Evolutionary conservation across 2,329 filamentous ascomycete genomes (phyloP).

Genomic region (Colletotrichum horii): DNA sequence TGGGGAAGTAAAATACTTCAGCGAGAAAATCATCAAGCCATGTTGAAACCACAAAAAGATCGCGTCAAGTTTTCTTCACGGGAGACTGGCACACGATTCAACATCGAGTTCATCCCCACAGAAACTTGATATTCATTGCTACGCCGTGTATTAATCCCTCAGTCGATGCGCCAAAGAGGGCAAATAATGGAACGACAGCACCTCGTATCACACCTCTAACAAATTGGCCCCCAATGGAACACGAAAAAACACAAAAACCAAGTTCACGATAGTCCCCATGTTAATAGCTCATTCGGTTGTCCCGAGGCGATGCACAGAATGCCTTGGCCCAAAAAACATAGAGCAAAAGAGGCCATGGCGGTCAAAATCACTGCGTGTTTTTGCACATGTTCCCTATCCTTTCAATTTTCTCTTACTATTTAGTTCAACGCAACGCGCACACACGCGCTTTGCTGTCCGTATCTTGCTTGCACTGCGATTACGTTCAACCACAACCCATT

Average conservation of each 20-base stretch:
- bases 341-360: background rate
- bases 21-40: background rate
- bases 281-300: background rate
- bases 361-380: background rate
- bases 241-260: background rate
- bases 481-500: background rate
- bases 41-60: background rate
- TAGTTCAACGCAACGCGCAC: background rate
- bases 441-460: background rate
- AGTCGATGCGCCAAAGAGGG: too few relatives aligned
- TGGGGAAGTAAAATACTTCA: rapidly evolving
- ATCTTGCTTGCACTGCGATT: background rate
- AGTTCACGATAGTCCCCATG: background rate
- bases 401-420: background rate
- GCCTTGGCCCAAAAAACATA: background rate
- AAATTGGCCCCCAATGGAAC: background rate
- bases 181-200: background rate
- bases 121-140: background rate
- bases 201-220: background rate
- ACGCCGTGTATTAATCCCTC: background rate
- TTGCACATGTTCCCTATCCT: background rate
- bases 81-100: background rate
- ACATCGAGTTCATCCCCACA: background rate
- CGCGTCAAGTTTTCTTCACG: background rate
- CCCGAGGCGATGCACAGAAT: background rate